A percentile compares a stretch with the other conserved stretches of the same genome.
Evolutionary conservation across 202 grass and related monocot genomes (phyloP).

Genomic region (Digitaria exilis): DNA sequence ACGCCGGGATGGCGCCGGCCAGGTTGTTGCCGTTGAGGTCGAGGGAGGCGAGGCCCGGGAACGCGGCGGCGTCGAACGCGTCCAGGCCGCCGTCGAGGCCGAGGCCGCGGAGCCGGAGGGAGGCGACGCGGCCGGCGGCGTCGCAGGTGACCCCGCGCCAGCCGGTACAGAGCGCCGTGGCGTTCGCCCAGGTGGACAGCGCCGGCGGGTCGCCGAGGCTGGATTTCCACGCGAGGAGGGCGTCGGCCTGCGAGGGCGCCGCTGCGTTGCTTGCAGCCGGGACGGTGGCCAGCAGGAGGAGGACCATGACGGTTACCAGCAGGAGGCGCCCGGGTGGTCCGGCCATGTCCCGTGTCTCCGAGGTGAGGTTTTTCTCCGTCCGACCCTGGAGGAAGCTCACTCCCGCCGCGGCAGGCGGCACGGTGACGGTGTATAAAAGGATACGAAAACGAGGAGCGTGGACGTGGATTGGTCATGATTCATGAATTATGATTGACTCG

Average conservation of each 20-base stretch:
- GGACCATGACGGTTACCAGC: no score
- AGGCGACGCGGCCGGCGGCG: conserved; percentile 25
- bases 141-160: conserved; percentile 62
- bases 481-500: no score
- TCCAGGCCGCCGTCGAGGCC: conserved; percentile 47
- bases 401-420: no score
- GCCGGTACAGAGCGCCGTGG: conserved; percentile 31
- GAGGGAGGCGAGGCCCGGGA: conserved; percentile 50
- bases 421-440: no score
- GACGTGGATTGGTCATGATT: no score
- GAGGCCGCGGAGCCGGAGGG: conserved; percentile 33
- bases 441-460: no score
- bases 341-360: no score
- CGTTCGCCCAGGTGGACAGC: conserved; percentile 52
- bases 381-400: no score
- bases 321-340: no score
- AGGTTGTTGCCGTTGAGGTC: conserved; percentile 75
- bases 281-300: no score
- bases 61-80: conserved; percentile 39
- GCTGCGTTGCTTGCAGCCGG: no score
- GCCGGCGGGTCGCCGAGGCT: conserved; percentile 34
- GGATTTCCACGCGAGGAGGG: conserved; percentile 69
- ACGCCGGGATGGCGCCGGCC: conserved; percentile 46
- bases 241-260: conserved; percentile 26
- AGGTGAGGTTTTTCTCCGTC: no score